Base-by-base conservation (phyloP, 169 alveolate genomes). In the Hepatocystis sp. region DNA sequence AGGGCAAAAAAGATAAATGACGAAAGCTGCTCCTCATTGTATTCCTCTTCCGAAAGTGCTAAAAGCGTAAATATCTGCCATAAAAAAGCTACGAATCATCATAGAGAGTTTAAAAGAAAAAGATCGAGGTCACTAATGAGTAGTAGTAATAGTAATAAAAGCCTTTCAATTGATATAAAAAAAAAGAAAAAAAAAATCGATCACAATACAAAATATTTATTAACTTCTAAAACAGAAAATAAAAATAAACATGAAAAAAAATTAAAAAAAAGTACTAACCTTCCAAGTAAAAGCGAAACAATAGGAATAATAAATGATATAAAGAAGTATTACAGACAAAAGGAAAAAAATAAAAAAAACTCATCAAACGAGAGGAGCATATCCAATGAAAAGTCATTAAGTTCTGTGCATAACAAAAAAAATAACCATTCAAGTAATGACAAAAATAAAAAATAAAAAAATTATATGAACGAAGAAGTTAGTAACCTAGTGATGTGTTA, bases 241-340 rank as follows among this genome's bases (percentile, higher is more conserved):
- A 53, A 53, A 32, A 53, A 53, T 13, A 53, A 53, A 7, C 11
- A 53, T 10, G 28, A 53, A n/a, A n/a, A 25, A 25, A 40, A 53
- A 15, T 25, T 19, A 11, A 32, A 21, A 17, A 53, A 53, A 53
- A 2, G 23, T 19, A 53, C 23, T 32, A 53, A 53, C 25, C 15
- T 25, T 23, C 25, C 17, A 34, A 53, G 17, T 21, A 36, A 46
- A 15, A 56, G 58, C 4, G 78, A 76, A 76, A 76, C 88, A 1
- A 21, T 76, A 49, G 32, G 44, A 40, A 42, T 76, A 42, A 27
- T 76, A 28, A 76, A 60, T 51, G 42, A 56, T 25, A 52, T 76
- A 27, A 76, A 76, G 58, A 76, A 76, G 25, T 76, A 76, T 63
- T 76, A 76, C 21, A 76, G 64, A 2, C 44, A 76, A 58, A 76